A percentile compares a stretch with the other conserved stretches of the same genome.
Conservation (phyloP, 805 yeast species). For the Scheffersomyces ergatensis region DNA sequence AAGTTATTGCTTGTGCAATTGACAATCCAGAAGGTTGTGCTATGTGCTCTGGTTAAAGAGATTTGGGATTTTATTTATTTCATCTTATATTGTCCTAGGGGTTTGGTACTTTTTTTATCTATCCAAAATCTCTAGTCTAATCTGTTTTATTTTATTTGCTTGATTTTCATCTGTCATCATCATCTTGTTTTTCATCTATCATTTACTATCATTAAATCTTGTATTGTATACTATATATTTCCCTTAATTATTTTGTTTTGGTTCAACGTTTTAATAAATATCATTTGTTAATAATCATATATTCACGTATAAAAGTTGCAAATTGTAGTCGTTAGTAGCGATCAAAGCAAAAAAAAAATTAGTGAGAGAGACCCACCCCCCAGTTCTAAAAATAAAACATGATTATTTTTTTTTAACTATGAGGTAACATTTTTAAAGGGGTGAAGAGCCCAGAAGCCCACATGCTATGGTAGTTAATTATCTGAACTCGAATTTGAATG, state of each 20-base stretch:
- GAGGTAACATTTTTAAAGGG: too few relatives aligned
- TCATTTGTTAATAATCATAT: too few relatives aligned
- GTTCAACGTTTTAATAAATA: too few relatives aligned
- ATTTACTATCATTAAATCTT: not conserved
- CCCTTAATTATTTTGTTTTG: not conserved
- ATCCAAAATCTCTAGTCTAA: too few relatives aligned
- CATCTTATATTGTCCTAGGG: slow-evolving; percentile 1
- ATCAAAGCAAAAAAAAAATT: too few relatives aligned
- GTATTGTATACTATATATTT: not conserved
- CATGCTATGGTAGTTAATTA: not conserved
- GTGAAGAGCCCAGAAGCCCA: not conserved
- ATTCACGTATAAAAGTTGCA: too few relatives aligned
- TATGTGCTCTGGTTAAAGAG: slow-evolving; percentile 99
- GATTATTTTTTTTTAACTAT: too few relatives aligned
- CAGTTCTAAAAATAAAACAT: too few relatives aligned
- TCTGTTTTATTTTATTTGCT: too few relatives aligned
- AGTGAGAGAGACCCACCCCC: too few relatives aligned
- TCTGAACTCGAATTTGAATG: not conserved
- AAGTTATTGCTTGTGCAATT: slow-evolving; percentile 95
- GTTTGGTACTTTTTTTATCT: not conserved
- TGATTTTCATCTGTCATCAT: not conserved
- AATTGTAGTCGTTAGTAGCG: too few relatives aligned
- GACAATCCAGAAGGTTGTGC: slow-evolving; percentile 97
- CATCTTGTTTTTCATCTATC: not conserved
- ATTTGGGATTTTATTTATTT: slow-evolving; percentile 2